These are phyloP conservation scores for Isochrysis galbana DNA, from an alignment of 78 protist genomes.

Conservation along the genomic window DNA sequence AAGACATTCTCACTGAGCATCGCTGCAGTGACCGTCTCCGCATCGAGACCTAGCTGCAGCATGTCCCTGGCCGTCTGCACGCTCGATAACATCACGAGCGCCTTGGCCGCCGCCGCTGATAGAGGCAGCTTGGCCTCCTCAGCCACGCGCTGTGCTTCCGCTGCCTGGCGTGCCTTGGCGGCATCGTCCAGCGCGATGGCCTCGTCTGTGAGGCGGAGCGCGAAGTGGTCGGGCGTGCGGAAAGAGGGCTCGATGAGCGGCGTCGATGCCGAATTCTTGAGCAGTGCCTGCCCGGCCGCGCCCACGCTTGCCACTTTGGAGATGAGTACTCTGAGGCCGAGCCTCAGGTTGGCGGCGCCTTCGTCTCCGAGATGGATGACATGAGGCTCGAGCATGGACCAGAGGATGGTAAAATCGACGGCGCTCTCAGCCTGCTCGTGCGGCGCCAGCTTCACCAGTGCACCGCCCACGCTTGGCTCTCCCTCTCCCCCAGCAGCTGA, in stretches of 20 bases:
- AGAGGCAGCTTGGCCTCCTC: background rate
- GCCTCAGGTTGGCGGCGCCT: background rate
- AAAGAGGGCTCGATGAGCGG: background rate
- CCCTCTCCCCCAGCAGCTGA: no score
- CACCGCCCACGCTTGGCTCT: no score
- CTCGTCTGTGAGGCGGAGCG: background rate
- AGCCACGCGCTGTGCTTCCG: background rate
- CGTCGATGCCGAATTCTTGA: background rate
- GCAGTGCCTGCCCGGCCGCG: background rate
- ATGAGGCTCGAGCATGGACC: background rate
- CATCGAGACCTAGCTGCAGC: background rate
- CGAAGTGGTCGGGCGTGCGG: background rate
- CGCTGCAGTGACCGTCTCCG: background rate
- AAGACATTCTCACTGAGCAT: background rate
- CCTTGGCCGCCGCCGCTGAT: background rate
- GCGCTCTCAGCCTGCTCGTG: no score
- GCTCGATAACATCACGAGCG: background rate
- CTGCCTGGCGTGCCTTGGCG: background rate
- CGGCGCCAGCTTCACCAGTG: no score
- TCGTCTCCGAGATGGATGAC: background rate
- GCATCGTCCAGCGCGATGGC: background rate
- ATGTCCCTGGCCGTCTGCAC: background rate
- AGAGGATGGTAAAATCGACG: no score
- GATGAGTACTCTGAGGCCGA: background rate
- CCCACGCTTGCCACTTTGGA: background rate